Evolutionary conservation across 176 grass and related monocot species (phyloP), one percentile per base, ranked within the genome.

Genomic region (Carex littledalei): DNA sequence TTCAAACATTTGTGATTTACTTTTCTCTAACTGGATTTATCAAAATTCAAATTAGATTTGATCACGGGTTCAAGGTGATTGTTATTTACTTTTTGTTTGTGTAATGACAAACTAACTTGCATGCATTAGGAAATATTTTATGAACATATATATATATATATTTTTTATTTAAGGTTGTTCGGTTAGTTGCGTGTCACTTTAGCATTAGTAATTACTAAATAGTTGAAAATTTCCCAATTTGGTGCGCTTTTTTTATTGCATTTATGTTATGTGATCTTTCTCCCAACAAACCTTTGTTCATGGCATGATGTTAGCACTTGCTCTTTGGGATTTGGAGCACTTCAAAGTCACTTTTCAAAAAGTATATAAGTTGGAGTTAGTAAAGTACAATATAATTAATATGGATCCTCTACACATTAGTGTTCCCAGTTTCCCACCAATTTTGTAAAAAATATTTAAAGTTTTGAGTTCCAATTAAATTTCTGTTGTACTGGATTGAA

Each of bases 191-290:
- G 4, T 58, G 15, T 18, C 55, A 58, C 55, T 18, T 2, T 8
- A 69, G 6, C 67, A 69, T 69, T 39, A 68, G 2, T 17, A 68
- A 68, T 69, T 69, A 41, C 32, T 69, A 69, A 15, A 17, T 39
- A 69, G 68, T 72, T 20, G 2, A 72, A 72, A 72, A 6, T 37
- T 72, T 72, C 68, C 68, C 68, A 47, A 72, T 72, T 72, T 72
- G 39, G 68, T 72, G 7, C 18, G 8, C 15, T 70, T 70, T 41
- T 31, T 39, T 10, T 3, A 31, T 41, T 70, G 34, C 39, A 72
- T 72, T 72, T 72, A 72, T 49, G 35, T 72, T 43, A 20, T 72
- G 14, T 67, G 29, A 35, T 67, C 29, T 35, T 34, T 67, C 12
- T 16, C 13, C 5, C 18, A 37, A 10, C 39, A 0, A 12, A 47